A percentile compares a stretch with the other conserved stretches of the same genome.
These are phyloP conservation scores for Theobroma grandiflorum DNA, from an alignment of 441 rosid species.

Conservation along the genomic window DNA sequence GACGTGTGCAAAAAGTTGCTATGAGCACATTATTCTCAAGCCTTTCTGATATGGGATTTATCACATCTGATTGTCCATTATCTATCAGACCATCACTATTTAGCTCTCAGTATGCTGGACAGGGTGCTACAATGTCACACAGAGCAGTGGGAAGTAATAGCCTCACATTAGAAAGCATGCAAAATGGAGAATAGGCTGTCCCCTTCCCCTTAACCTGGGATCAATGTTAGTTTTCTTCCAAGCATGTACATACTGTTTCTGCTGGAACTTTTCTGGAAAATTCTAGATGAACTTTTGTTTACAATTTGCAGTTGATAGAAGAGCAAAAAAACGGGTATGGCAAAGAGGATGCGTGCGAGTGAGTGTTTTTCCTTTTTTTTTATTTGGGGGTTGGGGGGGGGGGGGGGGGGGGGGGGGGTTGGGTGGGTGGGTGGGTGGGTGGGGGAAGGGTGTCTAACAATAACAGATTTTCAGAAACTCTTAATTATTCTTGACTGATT, in stretches of 20 bases:
- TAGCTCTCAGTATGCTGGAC: not conserved
- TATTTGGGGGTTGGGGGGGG: no score
- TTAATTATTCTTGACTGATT: not conserved
- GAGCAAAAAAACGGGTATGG: no score
- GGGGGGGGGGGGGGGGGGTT: not conserved
- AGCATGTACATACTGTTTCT: no score
- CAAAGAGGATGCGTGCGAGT: no score
- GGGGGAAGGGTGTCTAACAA: not conserved
- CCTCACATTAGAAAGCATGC: not conserved
- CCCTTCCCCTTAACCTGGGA: not conserved
- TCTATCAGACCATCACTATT: not conserved
- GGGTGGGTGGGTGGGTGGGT: not conserved
- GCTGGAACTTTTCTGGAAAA: no score
- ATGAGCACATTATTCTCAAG: not conserved
- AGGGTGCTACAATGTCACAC: not conserved
- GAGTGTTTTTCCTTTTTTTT: no score
- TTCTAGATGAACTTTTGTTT: not conserved
- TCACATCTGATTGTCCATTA: not conserved
- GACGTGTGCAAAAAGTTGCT: not conserved
- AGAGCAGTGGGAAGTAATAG: not conserved
- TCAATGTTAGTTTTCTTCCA: no score
- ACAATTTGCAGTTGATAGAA: not conserved
- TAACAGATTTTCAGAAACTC: slow-evolving; percentile 2
- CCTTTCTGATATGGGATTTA: not conserved
- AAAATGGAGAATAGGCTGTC: not conserved